Evolutionary conservation across 169 alveolate genomes (phyloP), one percentile per base, ranked within the genome.

Genomic region (Plasmodium knowlesi): DNA sequence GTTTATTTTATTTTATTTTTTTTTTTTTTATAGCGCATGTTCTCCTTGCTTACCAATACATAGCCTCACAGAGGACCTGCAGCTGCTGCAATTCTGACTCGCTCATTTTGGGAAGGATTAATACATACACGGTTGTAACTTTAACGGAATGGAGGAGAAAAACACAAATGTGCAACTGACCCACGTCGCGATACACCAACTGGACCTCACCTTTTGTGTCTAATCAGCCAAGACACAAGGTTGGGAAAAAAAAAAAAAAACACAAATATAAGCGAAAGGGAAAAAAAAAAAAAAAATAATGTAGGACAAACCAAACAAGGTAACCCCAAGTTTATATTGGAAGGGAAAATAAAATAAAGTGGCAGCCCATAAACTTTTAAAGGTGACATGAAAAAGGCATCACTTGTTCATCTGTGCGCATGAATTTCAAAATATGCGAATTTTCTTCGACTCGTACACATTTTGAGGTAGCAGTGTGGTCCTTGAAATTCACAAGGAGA

Each of bases 31-130:
- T 76, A 34, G 14, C 57, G 6, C 28, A 4, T 76, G 16, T 76
- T 22, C 74, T 57, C 67, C 34, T 34, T 39, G 6, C 80, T 85
- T 85, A 85, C 93, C 97, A 95, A 83, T 97, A 97, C 92, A 97
- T 94, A 80, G 98, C 97, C 95, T 97, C 98, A 85, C 98, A 97
- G 61, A 97, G 97, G 96, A 97, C 97, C 90, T 97, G 98, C 50
- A 97, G 96, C 96, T 97, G 98, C 73, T 96, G 95, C 89, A 97
- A 97, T 95, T 97, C 98, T 25, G 94, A 61, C 53, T 89, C 94
- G 53, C 89, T 89, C 94, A 89, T 89, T 89, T 89, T 89, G 72
- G 50, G 82, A 79, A 50, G 16, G 39, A 4, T 53, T 79, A n/a
- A 28, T 89, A 50, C 12, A 41, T 6, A 32, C 53, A 10, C 19